A percentile compares a stretch with the other conserved stretches of the same genome.
Conservation (phyloP, 441 rosid species). For the Populus hybrid region DNA sequence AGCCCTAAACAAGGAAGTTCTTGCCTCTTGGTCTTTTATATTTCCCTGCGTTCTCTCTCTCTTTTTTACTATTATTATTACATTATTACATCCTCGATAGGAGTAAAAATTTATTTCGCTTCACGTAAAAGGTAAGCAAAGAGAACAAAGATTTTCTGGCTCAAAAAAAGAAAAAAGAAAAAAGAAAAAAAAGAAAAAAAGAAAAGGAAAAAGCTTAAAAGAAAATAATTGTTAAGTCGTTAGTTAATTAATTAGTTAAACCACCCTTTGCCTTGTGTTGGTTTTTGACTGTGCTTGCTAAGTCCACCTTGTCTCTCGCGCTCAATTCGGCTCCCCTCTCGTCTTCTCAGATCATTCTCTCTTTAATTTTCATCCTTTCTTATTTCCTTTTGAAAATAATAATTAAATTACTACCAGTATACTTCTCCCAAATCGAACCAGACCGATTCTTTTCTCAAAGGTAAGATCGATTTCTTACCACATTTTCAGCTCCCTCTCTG, state of each 20-base stretch:
- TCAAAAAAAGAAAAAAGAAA: too few species aligned
- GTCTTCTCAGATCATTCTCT: conserved; percentile 29
- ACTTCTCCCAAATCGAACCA: background rate
- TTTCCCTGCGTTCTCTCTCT: background rate
- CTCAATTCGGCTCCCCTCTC: conserved; percentile 39
- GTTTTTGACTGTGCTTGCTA: conserved; percentile 40
- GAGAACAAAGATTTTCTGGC: background rate
- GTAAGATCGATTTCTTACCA: conserved; percentile 15
- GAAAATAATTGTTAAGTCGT: background rate
- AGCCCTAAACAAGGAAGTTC: background rate
- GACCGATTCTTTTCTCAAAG: conserved; percentile 20
- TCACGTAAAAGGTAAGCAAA: background rate
- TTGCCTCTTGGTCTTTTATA: background rate
- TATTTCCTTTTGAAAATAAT: background rate
- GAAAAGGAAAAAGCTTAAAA: background rate
- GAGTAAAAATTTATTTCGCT: background rate
- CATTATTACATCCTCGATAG: background rate
- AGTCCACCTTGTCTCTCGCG: conserved; percentile 40
- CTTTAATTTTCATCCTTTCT: background rate
- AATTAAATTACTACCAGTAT: background rate
- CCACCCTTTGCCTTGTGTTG: background rate
- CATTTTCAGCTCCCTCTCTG: background rate
- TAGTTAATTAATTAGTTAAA: conserved; percentile 3
- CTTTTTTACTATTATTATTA: background rate
- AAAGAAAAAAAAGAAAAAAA: background rate